phyloP scores from a whole-genome alignment of 306 rosid species.

The Inga oerstediana region DNA sequence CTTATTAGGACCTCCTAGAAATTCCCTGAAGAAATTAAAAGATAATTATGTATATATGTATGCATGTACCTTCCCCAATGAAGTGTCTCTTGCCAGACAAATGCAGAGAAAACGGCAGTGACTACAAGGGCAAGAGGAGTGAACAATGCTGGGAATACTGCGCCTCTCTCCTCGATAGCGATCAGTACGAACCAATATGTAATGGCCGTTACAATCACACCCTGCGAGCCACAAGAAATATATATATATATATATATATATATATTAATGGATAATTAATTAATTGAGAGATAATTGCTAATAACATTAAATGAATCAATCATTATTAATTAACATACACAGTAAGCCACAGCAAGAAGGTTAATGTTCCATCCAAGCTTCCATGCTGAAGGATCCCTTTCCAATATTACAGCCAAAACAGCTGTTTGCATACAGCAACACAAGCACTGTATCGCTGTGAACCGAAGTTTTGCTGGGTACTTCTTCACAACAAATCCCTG shows the following conservation, averaged over 20 bases:
- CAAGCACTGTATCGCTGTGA: constrained; percentile 71
- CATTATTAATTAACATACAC: constrained; percentile 53
- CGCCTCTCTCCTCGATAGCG: constrained; percentile 75
- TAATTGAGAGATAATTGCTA: neutral
- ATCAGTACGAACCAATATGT: constrained; percentile 87
- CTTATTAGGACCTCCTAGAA: no score
- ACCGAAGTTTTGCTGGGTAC: constrained; percentile 83
- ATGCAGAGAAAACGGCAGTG: constrained; percentile 72
- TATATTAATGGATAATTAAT: neutral
- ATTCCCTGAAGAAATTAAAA: no score
- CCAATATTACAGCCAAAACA: constrained; percentile 57
- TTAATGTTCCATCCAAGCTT: constrained; percentile 88
- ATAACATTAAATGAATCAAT: neutral
- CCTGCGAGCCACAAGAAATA: constrained; percentile 48
- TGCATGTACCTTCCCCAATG: constrained; percentile 73
- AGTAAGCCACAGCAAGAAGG: constrained; percentile 82
- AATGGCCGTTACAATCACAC: constrained; percentile 76
- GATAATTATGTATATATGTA: no score
- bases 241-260: no score
- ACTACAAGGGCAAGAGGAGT: constrained; percentile 78
- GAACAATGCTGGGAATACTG: constrained; percentile 85
- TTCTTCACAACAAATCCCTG: constrained; percentile 72
- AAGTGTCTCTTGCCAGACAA: constrained; percentile 72
- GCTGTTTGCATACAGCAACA: constrained; percentile 72
- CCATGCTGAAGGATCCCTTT: constrained; percentile 79